Base-by-base conservation (phyloP, 345 rosid species). In the Ceriops decandra region DNA sequence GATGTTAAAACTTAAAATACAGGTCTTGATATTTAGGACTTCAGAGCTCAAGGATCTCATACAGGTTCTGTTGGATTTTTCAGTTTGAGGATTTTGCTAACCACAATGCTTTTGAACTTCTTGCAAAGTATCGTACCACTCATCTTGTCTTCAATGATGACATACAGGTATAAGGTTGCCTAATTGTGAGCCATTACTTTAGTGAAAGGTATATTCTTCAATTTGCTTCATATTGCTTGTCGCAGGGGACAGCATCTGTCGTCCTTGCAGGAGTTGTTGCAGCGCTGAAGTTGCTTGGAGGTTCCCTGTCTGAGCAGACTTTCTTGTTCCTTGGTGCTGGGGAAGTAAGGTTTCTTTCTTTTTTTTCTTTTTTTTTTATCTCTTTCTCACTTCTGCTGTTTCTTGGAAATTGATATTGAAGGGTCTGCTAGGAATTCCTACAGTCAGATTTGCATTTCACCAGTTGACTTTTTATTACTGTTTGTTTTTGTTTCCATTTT, bases 41-140 rank as follows among this genome's bases (percentile, higher is more conserved):
- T 30, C 28, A 15, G 28, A 56, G 30, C 28, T 56, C 59, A 56
- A 7, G 10, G 27, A 32, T 64, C 54, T 56, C 28, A 8, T 32
- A 22, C 61, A 31, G 62, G 17, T 49, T 6, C 11, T 47, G n/a
- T n/a, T 21, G 56, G 5, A 30, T 63, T 85, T 72, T 76, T 70
- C 90, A 91, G 98, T 93, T 93, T 78, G 98, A 93, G 82, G 98
- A 93, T 79, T 93, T 93, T 72, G 98, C 98, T 56, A 91, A 93
- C 75, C 98, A 93, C 84, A 89, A 93, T 52, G 98, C 98, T 10
- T 91, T 91, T 53, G 86, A 87, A 57, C 75, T 93, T 72, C 96
- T 93, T 68, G 81, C 90, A 9, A 89, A 85, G 75, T 91, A 91
- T 69, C 69, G 95, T 33, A 69, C 91, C 26, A 85, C 82, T 20